Conservation (phyloP, 352 stramenopile genomes). For the Blastocystis sp. region DNA sequence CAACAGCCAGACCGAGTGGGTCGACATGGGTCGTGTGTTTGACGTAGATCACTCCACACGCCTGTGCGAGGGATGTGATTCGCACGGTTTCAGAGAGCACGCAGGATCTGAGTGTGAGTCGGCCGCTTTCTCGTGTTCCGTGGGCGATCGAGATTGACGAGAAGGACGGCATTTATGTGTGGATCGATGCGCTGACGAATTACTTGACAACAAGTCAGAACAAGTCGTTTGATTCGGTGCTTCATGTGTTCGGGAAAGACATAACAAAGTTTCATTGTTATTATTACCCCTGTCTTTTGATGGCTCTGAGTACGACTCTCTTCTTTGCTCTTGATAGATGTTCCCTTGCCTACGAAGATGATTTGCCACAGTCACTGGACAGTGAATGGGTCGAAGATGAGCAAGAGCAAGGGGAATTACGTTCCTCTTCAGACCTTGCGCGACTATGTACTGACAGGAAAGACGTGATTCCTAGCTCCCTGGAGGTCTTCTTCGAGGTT, state of each 20-base stretch:
- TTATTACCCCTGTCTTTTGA: constrained; percentile 54
- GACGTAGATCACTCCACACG: constrained; percentile 74
- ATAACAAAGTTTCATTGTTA: constrained; percentile 87
- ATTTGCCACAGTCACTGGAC: constrained; percentile 97
- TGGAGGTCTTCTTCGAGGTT: constrained; percentile 80
- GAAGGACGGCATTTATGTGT: constrained; percentile 96
- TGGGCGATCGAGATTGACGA: constrained; percentile 87
- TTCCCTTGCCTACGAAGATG: constrained; percentile 84
- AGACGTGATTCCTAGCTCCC: constrained; percentile 67
- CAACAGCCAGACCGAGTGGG: constrained; percentile 65
- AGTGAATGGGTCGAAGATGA: constrained; percentile 97
- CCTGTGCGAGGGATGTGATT: constrained; percentile 81
- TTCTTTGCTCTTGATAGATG: constrained; percentile 67
- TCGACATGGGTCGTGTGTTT: constrained; percentile 75
- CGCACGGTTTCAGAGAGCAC: constrained; percentile 76
- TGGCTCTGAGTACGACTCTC: background rate
- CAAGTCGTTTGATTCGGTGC: background rate
- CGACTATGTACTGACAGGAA: constrained; percentile 64
- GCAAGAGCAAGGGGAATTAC: constrained; percentile 95
- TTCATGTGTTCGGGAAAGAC: constrained; percentile 90
- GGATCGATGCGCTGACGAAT: constrained; percentile 96
- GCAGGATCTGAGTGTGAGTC: constrained; percentile 89
- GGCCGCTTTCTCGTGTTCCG: constrained; percentile 83
- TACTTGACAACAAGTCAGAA: constrained; percentile 80
- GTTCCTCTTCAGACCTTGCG: constrained; percentile 91